Conservation (phyloP, 176 grass and related monocot species). For the Carex pumila region DNA sequence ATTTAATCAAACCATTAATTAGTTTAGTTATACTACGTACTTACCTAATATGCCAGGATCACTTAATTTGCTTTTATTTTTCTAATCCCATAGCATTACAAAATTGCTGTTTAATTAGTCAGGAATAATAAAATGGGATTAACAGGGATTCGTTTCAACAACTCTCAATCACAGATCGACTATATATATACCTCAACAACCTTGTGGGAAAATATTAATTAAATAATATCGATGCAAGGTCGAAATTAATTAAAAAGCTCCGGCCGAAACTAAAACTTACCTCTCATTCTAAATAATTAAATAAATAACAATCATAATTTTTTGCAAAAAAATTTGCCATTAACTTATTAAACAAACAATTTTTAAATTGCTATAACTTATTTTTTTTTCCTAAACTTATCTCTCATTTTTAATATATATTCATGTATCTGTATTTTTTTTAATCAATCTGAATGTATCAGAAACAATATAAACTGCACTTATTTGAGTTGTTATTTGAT, state of each 20-base stretch:
- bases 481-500: neutral
- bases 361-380: neutral
- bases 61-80: neutral
- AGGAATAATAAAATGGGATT: neutral
- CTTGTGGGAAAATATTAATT: neutral
- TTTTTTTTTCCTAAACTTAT: neutral
- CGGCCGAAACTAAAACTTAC: too few relatives aligned
- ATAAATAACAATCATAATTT: neutral
- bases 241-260: neutral
- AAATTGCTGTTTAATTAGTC: neutral
- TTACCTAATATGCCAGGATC: neutral
- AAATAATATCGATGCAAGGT: neutral
- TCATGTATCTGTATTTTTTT: neutral
- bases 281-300: too few relatives aligned
- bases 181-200: neutral
- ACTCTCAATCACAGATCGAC: neutral
- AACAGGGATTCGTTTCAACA: conserved; percentile 1
- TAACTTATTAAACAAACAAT: neutral
- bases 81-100: neutral
- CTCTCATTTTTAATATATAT: too few relatives aligned
- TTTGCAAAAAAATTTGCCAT: neutral
- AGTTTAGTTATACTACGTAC: neutral
- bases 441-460: neutral
- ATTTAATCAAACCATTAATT: neutral
- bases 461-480: neutral